Base-by-base conservation (phyloP, 805 yeast species). In the Jamesozyma gamospora region DNA sequence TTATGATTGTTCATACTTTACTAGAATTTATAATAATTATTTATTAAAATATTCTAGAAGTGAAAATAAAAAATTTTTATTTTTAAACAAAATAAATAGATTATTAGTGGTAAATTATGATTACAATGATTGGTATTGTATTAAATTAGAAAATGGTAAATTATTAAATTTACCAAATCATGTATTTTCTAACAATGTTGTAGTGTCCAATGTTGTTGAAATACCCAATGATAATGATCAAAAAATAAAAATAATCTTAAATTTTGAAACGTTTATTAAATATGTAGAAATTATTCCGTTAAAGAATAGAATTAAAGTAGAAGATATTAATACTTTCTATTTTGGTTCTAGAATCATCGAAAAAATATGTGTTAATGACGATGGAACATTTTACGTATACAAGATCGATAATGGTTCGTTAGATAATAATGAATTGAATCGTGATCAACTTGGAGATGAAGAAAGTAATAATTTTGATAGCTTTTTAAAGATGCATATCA, bases 141-240 rank as follows among this genome's bases (percentile, higher is more conserved):
- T 54, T 16, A 56, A 55, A 36, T 35, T 55, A 19, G 46, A 44
- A 5, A 54, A 52, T 35, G 62, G 63, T 7, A 55, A 51, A 40
- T 34, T 44, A 1, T 35, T 53, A 31, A 18, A 48, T 2, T 39
- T 58, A 16, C 44, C 50, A 34, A 40, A 50, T 14, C 16, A 36
- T 13, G 41, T 43, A 9, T 43, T 53, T 6, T 52, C 4, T 38
- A 41, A 4, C 16, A 37, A 11, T 31, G 35, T 26, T 18, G 30
- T 32, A 13, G 30, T 51, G 6, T 15, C 36, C 3, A 43, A 43
- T 34, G 40, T 49, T 4, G 42, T 47, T 2, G 55, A 49, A 35
- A 15, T 44, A 3, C 28, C 38, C 14, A 28, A 35, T 8, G 14
- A 21, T 12, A 21, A 15, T 9, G 26, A 29, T 4, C 29, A 33